phyloP scores from a whole-genome alignment of 495 filamentous ascomycete species.

The Talaromyces liani region DNA sequence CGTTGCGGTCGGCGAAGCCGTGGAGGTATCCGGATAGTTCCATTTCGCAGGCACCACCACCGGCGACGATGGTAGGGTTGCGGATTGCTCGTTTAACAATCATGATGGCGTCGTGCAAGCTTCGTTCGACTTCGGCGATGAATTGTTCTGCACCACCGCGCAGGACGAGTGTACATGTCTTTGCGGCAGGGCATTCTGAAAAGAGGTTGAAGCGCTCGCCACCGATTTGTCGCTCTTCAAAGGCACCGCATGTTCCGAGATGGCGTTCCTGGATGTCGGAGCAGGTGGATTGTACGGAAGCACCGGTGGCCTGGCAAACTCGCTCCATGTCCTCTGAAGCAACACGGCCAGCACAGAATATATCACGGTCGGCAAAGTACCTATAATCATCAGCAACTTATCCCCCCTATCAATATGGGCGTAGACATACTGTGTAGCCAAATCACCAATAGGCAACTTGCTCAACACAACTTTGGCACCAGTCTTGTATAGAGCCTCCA shows the following conservation, averaged over 20 bases:
- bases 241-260: slow-evolving; percentile 81
- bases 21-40: slow-evolving; percentile 90
- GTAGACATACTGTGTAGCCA: slow-evolving; percentile 75
- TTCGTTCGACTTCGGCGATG: slow-evolving; percentile 96
- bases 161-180: slow-evolving; percentile 93
- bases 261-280: slow-evolving; percentile 88
- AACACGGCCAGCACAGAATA: slow-evolving; percentile 97
- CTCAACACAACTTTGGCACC: slow-evolving; percentile 95
- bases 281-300: slow-evolving; percentile 89
- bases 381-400: slow-evolving; percentile 22
- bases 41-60: slow-evolving; percentile 95
- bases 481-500: slow-evolving; percentile 85
- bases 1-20: slow-evolving; percentile 81
- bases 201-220: slow-evolving; percentile 98
- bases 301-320: slow-evolving; percentile 89
- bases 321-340: slow-evolving; percentile 91
- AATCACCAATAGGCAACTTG: slow-evolving; percentile 94
- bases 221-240: slow-evolving; percentile 95
- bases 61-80: slow-evolving; percentile 89
- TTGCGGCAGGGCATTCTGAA: slow-evolving; percentile 86
- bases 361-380: slow-evolving; percentile 94
- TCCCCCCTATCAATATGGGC: not conserved
- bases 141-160: slow-evolving; percentile 97
- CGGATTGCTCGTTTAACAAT: slow-evolving; percentile 95
- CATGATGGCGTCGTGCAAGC: slow-evolving; percentile 96